Evolutionary conservation across 1,284 basidiomycete species (phyloP), one percentile per base, ranked within the genome.

Genomic region (Macrocybe sp.): DNA sequence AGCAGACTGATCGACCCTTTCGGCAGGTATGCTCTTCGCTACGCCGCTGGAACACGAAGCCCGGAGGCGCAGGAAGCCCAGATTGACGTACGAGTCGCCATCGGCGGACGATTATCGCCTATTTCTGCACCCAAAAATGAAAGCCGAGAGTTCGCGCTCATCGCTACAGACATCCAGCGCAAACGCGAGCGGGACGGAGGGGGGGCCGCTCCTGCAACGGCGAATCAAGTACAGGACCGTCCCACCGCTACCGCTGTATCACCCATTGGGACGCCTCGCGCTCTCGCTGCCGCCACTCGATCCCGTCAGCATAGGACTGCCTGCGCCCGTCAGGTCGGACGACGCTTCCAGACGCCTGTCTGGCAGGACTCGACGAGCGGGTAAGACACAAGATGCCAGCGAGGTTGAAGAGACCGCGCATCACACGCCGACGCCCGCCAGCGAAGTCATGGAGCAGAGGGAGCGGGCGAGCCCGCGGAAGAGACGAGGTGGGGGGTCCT

Each of bases 281-380:
- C 70, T 77, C 56, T 85, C 84, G 6, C 73, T 86, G 43, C 83
- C 84, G 2, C 76, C 76, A 48, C 74, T 86, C 47, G 79, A 85
- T 59, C 78, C 83, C 16, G 66, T 69, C 28, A 56, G 64, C 11
- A 74, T 80, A 57, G 83, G 83, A 48, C 68, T 79, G 39, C 74
- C 76, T 46, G 49, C 62, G 29, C 63, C 65, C 22, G 54, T 61
- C 41, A 60, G 58, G 36, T 51, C 64, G 34, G 64, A 69, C 46
- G 70, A 68, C 41, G 46, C 54, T 44, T 60, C 63, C 41, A 69
- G 70, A 36, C 73, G 72, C 31, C 64, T 68, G 9, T 72, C 78
- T 16, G 68, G 69, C 36, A 76, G 79, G 47, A 63, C 70, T 32
- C 77, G 78, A 39, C 70, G 75, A 7, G 72, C 72, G 7, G 70